Base-by-base conservation (phyloP, 805 yeast species). In the Schwanniomyces pseudopolymorphus region DNA sequence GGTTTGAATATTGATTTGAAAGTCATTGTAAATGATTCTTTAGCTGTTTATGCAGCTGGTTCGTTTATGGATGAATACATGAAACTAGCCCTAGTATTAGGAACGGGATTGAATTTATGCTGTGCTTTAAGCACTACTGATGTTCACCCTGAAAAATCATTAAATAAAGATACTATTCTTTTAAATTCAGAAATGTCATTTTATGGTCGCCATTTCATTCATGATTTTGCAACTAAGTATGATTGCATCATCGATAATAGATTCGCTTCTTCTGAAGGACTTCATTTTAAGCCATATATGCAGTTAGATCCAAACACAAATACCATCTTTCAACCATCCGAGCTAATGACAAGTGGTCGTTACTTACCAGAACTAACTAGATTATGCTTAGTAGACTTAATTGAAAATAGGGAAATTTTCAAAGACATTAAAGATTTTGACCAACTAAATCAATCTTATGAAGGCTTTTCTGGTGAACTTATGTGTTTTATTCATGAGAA, bases 91-190 rank as follows among this genome's bases (percentile, higher is more conserved):
- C 52, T 85, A 52, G 86, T 85, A 3, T 61, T 84, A 42, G 90
- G 91, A 0, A 85, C 91, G 2, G 91, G 91, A 1, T 61, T 80
- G 44, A 85, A 85, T 54, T 60, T 80, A 28, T 80, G 81, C 63
- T 68, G 80, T 65, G 54, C 67, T 22, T 60, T 66, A 26, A 53
- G 53, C 6, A 50, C 59, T 8, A 41, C 49, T 1, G 33, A 54
- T 7, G 48, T 64, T 31, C 60, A 56, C n/a, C 42, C 25, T n/a
- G 47, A 44, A 8, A 59, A 59, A 39, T 45, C 53, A 24, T 42
- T 60, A 21, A 57, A 56, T 16, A 14, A 35, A 6, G 42, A 46
- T 22, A 49, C 47, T 10, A 50, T 55, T 9, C 59, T 80, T 19
- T 50, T 72, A 40, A 82, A 82, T 59, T 63, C 78, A n/a, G 87